Base-by-base conservation (phyloP, 257 asterid genomes). In the Plantago major region DNA sequence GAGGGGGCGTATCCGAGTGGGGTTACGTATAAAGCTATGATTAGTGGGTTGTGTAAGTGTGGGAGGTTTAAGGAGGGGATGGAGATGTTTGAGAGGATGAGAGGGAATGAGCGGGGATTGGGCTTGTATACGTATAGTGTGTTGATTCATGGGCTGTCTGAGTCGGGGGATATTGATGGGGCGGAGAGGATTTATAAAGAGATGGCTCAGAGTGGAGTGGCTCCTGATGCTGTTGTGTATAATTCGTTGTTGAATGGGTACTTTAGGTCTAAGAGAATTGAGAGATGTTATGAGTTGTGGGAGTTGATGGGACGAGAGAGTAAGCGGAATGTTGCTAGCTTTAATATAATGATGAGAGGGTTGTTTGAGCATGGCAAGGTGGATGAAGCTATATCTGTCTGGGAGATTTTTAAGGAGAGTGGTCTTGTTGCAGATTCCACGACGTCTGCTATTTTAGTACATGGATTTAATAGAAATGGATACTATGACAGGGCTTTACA, bases 21-120 rank as follows among this genome's bases (percentile, higher is more conserved):
- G 43, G 86, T 70, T 67, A 81, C 89, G 12, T 89, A 89, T 71
- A 92, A 92, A 72, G 74, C 86, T 69, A 63, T 84, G 88, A 84
- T 92, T 72, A 84, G 84, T 76, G 97, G 99, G 51, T 78, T 93
- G 78, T 87, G 94, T 55, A 83, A 81, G 74, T 86, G 94, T 45
- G 81, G 84, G 42, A 83, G 73, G 84, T 80, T 83, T 67, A 67
- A 52, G 10, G 96, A 84, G 74, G 88, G 81, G 44, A 65, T 87
- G 60, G 84, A 68, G 55, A 22, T 86, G 62, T 86, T 86, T 92
- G 80, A 79, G 53, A 84, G 89, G 76, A 84, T 89, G 96, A 80
- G 68, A 65, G 76, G 68, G 60, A 89, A 89, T 38, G 82, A 79
- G 46, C 80, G 71, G 66, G 68, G 67, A 67, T 76, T 87, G 94